Base-by-base conservation (phyloP, 805 yeast genomes). In the Candida coleopterorum region DNA sequence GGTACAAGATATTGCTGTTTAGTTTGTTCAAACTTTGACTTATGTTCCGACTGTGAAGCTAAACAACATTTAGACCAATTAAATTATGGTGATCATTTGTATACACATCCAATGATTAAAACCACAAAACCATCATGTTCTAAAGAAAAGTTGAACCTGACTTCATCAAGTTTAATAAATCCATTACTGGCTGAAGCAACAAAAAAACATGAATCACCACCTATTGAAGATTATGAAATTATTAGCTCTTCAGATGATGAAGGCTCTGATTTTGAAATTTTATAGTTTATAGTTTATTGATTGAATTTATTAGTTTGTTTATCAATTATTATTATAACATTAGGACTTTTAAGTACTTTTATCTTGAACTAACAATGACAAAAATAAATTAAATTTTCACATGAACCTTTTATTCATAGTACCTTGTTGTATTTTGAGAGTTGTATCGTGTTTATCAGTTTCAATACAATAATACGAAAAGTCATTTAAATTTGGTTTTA, bases 1-100 rank as follows among this genome's bases (percentile, higher is more conserved):
- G 82, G 81, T 6, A 42, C 52, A 6, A 61, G 83, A 33, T 77
- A 62, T 47, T 64, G 67, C 28, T 77, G 83, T 51, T 42, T 67
- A 18, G 68, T 74, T 20, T 77, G 83, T 46, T 50, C 50, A 3
- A 74, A 77, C 48, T 74, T 60, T 48, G 82, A 77, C 46, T 51
- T 76, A 36, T 77, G 83, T 47, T 64, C 64, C 34, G 27, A 44
- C n/a, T 61, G 67, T 45, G 61, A 58, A 33, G 29, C 34, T 4
- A 42, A 41, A 9, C 47, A 33, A 14, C 46, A 44, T 18, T 10
- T 17, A 9, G 32, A 40, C 14, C 33, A 46, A 28, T 37, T 34
- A 22, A 29, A 35, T 22, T 17, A 37, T 29, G 49, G 52, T 25
- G 26, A 33, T 6, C 67, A 62, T 42, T 40, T 47, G n/a, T 44